These are phyloP conservation scores for Suillus plorans DNA, from an alignment of 768 basidiomycete genomes.

Conservation along the genomic window DNA sequence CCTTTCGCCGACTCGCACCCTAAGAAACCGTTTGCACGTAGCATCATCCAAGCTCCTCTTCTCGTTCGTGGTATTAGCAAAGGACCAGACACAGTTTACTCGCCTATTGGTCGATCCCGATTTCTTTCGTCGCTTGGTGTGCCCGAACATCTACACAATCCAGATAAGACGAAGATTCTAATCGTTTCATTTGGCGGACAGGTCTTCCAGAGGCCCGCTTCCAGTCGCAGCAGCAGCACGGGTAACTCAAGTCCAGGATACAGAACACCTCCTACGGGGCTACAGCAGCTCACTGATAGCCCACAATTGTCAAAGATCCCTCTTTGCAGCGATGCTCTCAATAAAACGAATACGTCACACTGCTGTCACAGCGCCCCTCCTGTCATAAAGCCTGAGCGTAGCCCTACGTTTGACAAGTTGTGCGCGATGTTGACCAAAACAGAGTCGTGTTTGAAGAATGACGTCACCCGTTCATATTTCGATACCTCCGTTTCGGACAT, in stretches of 20 bases:
- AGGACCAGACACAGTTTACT: constrained; percentile 44
- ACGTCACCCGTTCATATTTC: not conserved
- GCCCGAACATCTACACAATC: constrained; percentile 49
- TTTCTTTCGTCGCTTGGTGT: constrained; percentile 63
- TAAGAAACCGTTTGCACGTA: constrained; percentile 30
- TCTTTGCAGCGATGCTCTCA: constrained; percentile 17
- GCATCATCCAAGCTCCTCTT: constrained; percentile 57
- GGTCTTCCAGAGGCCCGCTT: constrained; percentile 54
- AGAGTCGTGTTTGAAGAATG: not conserved
- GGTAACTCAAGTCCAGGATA: constrained; percentile 37
- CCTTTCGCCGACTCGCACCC: constrained; percentile 31
- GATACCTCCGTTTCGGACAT: constrained; percentile 1
- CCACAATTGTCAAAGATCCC: not conserved
- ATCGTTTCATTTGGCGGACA: constrained; percentile 84
- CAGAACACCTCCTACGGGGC: constrained; percentile 8
- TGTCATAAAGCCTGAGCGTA: constrained; percentile 34
- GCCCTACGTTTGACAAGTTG: not conserved
- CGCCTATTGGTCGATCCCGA: constrained; percentile 47
- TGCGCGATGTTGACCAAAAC: not conserved
- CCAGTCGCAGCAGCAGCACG: constrained; percentile 26
- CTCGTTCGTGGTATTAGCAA: constrained; percentile 60
- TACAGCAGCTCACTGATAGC: not conserved
- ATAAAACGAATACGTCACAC: constrained; percentile 44
- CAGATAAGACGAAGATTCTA: constrained; percentile 54
- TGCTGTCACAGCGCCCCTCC: constrained; percentile 57